Evolutionary conservation across 805 yeast genomes (phyloP).

Genomic region (Candida sakaeoensis): DNA sequence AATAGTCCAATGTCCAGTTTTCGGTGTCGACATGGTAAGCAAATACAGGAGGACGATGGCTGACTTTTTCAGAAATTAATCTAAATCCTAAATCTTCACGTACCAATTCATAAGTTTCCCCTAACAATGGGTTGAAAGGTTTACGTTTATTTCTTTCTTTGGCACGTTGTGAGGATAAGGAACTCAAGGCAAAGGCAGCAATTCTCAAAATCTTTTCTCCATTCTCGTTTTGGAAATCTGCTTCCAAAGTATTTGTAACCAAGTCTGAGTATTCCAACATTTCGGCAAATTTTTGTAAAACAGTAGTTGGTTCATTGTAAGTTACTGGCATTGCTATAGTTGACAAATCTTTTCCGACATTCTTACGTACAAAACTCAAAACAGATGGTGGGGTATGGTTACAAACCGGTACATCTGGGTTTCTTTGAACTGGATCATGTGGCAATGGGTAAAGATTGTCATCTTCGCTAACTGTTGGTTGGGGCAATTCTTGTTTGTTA

Average conservation of each 20-base stretch:
- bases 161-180: conserved; percentile 64
- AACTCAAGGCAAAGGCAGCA: conserved; percentile 80
- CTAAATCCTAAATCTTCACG: conserved; percentile 79
- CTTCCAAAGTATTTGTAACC: conserved; percentile 56
- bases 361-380: conserved; percentile 74
- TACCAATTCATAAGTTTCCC: conserved; percentile 89
- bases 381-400: conserved; percentile 76
- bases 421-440: conserved; percentile 42
- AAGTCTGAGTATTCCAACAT: conserved; percentile 70
- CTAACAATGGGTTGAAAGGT: conserved; percentile 91
- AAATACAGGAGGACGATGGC: conserved; percentile 82
- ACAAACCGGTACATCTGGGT: conserved; percentile 56
- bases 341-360: conserved; percentile 87
- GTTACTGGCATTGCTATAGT: conserved; percentile 91
- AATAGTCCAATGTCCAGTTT: conserved; percentile 65
- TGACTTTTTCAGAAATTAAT: conserved; percentile 77
- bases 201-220: conserved; percentile 62
- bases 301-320: conserved; percentile 85
- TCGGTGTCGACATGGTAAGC: conserved; percentile 74
- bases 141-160: conserved; percentile 78
- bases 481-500: conserved; percentile 12
- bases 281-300: conserved; percentile 78
- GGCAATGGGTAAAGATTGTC: conserved; percentile 70
- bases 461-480: conserved; percentile 13
- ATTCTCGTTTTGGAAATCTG: conserved; percentile 38